Base-by-base conservation (phyloP, 164 flowering plant genomes). In the Annona squamosa region DNA sequence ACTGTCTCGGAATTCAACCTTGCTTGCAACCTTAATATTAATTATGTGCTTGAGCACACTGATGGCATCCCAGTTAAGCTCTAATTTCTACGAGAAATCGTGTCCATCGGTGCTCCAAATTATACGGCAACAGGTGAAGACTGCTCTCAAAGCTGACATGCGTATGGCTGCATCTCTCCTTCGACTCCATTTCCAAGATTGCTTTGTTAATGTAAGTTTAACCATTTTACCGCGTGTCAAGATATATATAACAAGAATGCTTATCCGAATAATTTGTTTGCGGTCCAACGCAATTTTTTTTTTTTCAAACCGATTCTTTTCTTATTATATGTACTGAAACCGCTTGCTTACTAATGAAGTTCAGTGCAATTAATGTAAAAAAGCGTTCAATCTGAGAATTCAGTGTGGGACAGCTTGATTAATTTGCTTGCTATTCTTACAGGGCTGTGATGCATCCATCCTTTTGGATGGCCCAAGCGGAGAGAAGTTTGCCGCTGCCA, bases 131-230 rank as follows among this genome's bases (percentile, higher is more conserved):
- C 82, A 80, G 74, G 85, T 87, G 67, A 66, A 16, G 42, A 77
- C 19, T 17, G 98, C 95, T 0, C 48, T 93, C 48, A 83, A 68
- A 76, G 71, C 46, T 56, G 97, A 94, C 52, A 87, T 67, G 76
- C 79, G 97, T 65, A 90, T 87, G 85, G 96, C 90, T 0, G 94
- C 92, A 57, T 87, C 92, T 59, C 76, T 94, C 79, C 59, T 90
- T 67, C 89, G 96, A 0, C 94, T 94, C 67, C 98, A 94, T 74
- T 94, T 94, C 78, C 98, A 94, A 69, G 98, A 94, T 71, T 91
- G 98, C 82, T 94, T 91, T 48, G 98, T 93, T 42, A 87, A 91
- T 75, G 98, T 91, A 63, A 78, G 88, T 66, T 46, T 46, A 48
- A 7, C 52, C 52, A 7, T 48, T 48, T 4, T 4, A 48, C 9